Percentiles rank a stretch among this genome's conserved stretches.
phyloP scores from a whole-genome alignment of 2,329 filamentous ascomycete species.

The Penicillium paneum region DNA sequence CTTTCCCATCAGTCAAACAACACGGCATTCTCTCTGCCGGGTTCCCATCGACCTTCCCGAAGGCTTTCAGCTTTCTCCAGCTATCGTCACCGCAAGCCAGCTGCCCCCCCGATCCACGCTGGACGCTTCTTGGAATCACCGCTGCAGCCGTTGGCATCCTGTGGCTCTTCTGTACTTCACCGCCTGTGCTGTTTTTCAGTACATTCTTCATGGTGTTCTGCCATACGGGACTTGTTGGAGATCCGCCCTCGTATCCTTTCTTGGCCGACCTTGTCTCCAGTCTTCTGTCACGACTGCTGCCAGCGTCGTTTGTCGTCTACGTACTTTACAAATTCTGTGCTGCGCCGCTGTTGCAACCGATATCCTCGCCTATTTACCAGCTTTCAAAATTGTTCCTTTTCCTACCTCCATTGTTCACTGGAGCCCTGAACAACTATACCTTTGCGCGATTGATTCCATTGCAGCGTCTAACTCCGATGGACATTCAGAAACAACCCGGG shows the following conservation, averaged over 20 bases:
- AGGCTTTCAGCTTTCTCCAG: slow-evolving; percentile 74
- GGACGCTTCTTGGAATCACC: slow-evolving; percentile 78
- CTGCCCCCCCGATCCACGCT: slow-evolving; percentile 72
- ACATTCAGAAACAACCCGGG: slow-evolving; percentile 83
- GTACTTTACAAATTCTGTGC: slow-evolving; percentile 85
- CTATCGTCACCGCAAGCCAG: slow-evolving; percentile 55
- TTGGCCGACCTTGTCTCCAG: slow-evolving; percentile 72
- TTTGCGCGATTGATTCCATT: slow-evolving; percentile 86
- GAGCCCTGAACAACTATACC: slow-evolving; percentile 89
- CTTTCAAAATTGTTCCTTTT: slow-evolving; percentile 87
- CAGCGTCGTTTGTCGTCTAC: slow-evolving; percentile 81
- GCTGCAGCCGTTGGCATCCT: slow-evolving; percentile 73
- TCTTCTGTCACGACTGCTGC: slow-evolving; percentile 76
- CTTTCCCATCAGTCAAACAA: slow-evolving; percentile 62
- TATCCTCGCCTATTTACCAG: slow-evolving; percentile 62
- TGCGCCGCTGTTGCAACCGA: slow-evolving; percentile 64
- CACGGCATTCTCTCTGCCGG: slow-evolving; percentile 72
- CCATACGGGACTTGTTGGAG: slow-evolving; percentile 84
- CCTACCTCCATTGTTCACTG: slow-evolving; percentile 87
- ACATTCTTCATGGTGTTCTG: slow-evolving; percentile 80
- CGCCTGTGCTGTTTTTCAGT: slow-evolving; percentile 79
- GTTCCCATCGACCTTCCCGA: slow-evolving; percentile 88
- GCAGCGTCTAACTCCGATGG: slow-evolving; percentile 82
- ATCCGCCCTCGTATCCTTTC: slow-evolving; percentile 68
- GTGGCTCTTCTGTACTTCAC: slow-evolving; percentile 76